Percentiles rank a stretch among this genome's conserved stretches.
Evolutionary conservation across 2,329 filamentous ascomycete genomes (phyloP).

Genomic region (Ceratocystis eucalypticola): DNA sequence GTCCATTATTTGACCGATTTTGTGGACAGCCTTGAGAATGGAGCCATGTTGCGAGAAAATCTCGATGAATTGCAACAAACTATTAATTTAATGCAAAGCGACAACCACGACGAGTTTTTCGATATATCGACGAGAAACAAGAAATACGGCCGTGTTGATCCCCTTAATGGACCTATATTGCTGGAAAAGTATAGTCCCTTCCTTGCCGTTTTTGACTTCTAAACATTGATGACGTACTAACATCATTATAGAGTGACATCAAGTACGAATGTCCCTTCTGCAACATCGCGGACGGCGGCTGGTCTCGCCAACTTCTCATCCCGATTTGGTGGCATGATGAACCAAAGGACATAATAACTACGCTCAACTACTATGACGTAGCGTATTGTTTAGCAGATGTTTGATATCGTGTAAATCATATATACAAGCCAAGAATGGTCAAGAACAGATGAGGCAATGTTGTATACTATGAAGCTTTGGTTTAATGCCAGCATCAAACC

Average conservation of each 20-base stretch:
- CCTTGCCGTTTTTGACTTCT: not conserved
- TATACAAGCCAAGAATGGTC: not conserved
- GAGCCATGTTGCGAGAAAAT: slow-evolving; percentile 73
- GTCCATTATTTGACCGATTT: slow-evolving; percentile 74
- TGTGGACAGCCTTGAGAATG: slow-evolving; percentile 71
- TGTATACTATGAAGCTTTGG: not conserved
- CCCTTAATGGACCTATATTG: slow-evolving; percentile 72
- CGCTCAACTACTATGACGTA: not conserved
- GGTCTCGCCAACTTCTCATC: slow-evolving; percentile 62
- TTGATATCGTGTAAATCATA: not conserved
- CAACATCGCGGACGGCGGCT: slow-evolving; percentile 43
- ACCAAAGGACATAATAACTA: slow-evolving; percentile 13
- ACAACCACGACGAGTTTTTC: slow-evolving; percentile 94
- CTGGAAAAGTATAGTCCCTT: slow-evolving; percentile 66
- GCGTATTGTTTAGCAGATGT: not conserved
- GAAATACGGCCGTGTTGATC: slow-evolving; percentile 87
- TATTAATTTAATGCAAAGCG: slow-evolving; percentile 69
- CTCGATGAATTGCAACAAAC: slow-evolving; percentile 91
- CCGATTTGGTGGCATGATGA: slow-evolving; percentile 44
- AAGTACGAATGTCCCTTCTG: slow-evolving; percentile 37
- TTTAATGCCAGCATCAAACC: not conserved
- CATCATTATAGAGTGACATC: slow-evolving; percentile 45
- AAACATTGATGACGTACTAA: slow-evolving; percentile 18
- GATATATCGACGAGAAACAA: slow-evolving; percentile 80
- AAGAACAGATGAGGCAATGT: not conserved